These are phyloP conservation scores for Fusarium sp. DNA, from an alignment of 2,329 filamentous ascomycete genomes.

Conservation along the genomic window DNA sequence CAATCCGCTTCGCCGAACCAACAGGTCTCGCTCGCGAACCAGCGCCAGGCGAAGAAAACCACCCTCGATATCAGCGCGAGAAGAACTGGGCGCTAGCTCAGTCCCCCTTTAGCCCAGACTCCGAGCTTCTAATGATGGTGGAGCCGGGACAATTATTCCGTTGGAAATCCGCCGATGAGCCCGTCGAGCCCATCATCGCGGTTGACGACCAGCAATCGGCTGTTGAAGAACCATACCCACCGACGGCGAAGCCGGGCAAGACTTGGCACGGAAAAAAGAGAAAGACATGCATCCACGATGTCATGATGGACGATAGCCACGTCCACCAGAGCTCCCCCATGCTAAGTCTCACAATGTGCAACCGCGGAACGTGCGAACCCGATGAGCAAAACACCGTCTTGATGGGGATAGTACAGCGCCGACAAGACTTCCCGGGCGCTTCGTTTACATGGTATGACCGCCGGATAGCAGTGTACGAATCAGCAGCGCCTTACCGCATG, in stretches of 20 bases:
- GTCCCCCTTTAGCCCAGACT: conserved; percentile 18
- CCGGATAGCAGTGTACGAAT: conserved; percentile 30
- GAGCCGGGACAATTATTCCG: conserved; percentile 31
- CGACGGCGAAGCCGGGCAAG: background rate
- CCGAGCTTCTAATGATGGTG: conserved; percentile 31
- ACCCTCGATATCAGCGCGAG: conserved; percentile 32
- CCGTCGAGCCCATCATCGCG: conserved; percentile 11
- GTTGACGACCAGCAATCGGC: conserved; percentile 9
- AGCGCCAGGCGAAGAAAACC: conserved; percentile 12
- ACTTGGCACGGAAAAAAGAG: conserved; percentile 25
- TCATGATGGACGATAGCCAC: conserved; percentile 18
- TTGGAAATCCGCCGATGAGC: conserved; percentile 3
- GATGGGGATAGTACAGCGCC: conserved; percentile 34
- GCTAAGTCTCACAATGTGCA: conserved; percentile 34
- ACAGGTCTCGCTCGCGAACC: conserved; percentile 18
- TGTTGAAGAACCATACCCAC: conserved; percentile 31
- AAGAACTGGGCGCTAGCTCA: conserved; percentile 36
- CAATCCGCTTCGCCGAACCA: conserved; percentile 24
- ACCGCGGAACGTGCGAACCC: conserved; percentile 29
- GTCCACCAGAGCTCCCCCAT: conserved; percentile 38
- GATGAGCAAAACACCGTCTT: conserved; percentile 29
- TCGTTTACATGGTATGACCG: conserved; percentile 34
- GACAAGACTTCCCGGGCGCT: conserved; percentile 12
- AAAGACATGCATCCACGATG: conserved; percentile 33
- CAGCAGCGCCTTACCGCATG: conserved; percentile 32